These are phyloP conservation scores for Candida tibetensis DNA, from an alignment of 805 yeast species.

Conservation along the genomic window DNA sequence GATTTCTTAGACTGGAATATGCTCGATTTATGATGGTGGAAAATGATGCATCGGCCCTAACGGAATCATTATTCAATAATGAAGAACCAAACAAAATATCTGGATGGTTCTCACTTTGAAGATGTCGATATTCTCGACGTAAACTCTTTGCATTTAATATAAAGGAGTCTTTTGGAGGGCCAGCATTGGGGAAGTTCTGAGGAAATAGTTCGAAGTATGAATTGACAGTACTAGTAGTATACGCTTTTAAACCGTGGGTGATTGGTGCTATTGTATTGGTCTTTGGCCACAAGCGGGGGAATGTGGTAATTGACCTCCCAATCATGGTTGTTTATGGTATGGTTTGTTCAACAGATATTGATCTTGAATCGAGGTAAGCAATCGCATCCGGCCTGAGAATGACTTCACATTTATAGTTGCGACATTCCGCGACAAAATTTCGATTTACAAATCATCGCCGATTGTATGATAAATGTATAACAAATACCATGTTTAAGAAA, in stretches of 20 bases:
- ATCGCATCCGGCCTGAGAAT: too few relatives aligned
- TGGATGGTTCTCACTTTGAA: slow-evolving; percentile 81
- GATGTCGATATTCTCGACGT: slow-evolving; percentile 68
- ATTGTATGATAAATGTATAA: too few relatives aligned
- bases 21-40: slow-evolving; percentile 68
- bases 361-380: too few relatives aligned
- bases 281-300: neutral
- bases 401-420: too few relatives aligned
- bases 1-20: slow-evolving; percentile 65
- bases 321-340: too few relatives aligned
- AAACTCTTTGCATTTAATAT: slow-evolving; percentile 51
- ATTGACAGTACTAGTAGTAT: neutral
- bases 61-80: slow-evolving; percentile 12
- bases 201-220: slow-evolving; percentile 70
- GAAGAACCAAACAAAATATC: slow-evolving; percentile 48
- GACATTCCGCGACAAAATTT: too few relatives aligned
- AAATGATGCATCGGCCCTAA: slow-evolving; percentile 28
- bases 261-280: too few relatives aligned
- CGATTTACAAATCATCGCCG: too few relatives aligned
- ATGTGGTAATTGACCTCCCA: neutral
- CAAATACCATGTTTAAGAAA: slow-evolving; percentile 16
- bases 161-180: slow-evolving; percentile 63
- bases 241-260: too few relatives aligned
- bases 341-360: neutral
- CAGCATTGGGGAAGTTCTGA: slow-evolving; percentile 61